Evolutionary conservation across 768 basidiomycete genomes (phyloP).

Genomic region (Omphalotus guepiniiformis): DNA sequence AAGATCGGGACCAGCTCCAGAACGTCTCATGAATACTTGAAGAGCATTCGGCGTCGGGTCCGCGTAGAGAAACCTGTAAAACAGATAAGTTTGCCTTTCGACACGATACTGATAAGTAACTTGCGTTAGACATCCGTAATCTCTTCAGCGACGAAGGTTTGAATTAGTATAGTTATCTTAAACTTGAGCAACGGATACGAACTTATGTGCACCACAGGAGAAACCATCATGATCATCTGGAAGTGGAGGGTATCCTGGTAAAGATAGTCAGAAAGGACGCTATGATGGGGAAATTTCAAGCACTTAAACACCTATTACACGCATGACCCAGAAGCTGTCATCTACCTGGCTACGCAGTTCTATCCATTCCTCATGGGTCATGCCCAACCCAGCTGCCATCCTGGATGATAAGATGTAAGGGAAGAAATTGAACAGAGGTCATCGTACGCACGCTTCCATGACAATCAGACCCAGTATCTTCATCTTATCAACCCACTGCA

Average conservation of each 20-base stretch:
- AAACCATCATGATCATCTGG: slow-evolving; percentile 76
- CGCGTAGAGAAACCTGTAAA: slow-evolving; percentile 71
- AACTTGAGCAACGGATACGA: slow-evolving; percentile 11
- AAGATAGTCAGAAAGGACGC: not conserved
- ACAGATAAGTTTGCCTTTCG: not conserved
- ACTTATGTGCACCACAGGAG: slow-evolving; percentile 92
- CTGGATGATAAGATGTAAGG: slow-evolving; percentile 30
- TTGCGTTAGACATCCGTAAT: slow-evolving; percentile 90
- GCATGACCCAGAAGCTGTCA: slow-evolving; percentile 88
- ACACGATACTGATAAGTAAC: slow-evolving; percentile 12
- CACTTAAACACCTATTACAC: slow-evolving; percentile 59
- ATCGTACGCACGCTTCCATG: slow-evolving; percentile 77
- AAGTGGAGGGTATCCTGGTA: slow-evolving; percentile 79
- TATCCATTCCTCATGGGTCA: slow-evolving; percentile 66
- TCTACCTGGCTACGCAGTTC: slow-evolving; percentile 66
- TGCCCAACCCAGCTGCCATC: slow-evolving; percentile 78
- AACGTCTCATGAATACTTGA: slow-evolving; percentile 67
- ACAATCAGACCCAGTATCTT: slow-evolving; percentile 71
- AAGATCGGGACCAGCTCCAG: slow-evolving; percentile 26
- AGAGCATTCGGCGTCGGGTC: slow-evolving; percentile 78
- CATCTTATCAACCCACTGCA: slow-evolving; percentile 84
- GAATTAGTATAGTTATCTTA: not conserved
- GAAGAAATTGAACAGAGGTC: not conserved
- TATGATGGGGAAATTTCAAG: slow-evolving; percentile 4
- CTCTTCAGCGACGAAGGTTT: slow-evolving; percentile 37